Conservation (phyloP, 2,329 filamentous ascomycete genomes). For the Hypomyces perniciosus region DNA sequence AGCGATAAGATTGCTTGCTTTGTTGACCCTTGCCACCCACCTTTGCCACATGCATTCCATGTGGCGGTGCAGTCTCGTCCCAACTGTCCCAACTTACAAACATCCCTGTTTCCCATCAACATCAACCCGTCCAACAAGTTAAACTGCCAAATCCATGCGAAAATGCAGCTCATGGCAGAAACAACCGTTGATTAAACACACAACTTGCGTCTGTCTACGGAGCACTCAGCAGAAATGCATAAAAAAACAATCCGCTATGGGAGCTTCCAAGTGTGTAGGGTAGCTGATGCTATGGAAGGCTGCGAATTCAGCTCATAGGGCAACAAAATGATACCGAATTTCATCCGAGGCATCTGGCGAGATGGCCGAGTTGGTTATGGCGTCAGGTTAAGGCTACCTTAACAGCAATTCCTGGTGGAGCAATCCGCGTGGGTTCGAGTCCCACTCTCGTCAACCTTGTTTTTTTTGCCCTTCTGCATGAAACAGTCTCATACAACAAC, state of each 20-base stretch:
- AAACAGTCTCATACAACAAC: not conserved
- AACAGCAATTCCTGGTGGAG: constrained; percentile 15
- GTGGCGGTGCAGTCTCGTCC: not conserved
- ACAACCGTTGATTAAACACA: too few relatives aligned
- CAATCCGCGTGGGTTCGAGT: constrained; percentile 17
- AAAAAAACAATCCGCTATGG: too few relatives aligned
- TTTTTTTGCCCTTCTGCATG: constrained; percentile 4
- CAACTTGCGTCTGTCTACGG: too few relatives aligned
- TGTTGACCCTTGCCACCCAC: not conserved
- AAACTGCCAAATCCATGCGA: too few relatives aligned
- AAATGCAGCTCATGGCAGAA: too few relatives aligned
- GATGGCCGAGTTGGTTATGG: constrained; percentile 15
- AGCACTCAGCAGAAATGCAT: too few relatives aligned
- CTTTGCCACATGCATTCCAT: not conserved
- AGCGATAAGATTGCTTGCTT: too few relatives aligned
- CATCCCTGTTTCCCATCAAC: too few relatives aligned
- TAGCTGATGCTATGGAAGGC: not conserved
- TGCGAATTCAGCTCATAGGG: not conserved
- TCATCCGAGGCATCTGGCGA: constrained; percentile 9
- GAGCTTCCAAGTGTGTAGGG: not conserved
- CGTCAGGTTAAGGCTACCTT: constrained; percentile 15
- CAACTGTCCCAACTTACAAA: too few relatives aligned
- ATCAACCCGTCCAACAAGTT: too few relatives aligned
- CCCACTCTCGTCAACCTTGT: constrained; percentile 15
- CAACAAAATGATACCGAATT: not conserved